Evolutionary conservation across 306 rosid genomes (phyloP), one percentile per base, ranked within the genome.

Genomic region (Pyrus bretschneideri): DNA sequence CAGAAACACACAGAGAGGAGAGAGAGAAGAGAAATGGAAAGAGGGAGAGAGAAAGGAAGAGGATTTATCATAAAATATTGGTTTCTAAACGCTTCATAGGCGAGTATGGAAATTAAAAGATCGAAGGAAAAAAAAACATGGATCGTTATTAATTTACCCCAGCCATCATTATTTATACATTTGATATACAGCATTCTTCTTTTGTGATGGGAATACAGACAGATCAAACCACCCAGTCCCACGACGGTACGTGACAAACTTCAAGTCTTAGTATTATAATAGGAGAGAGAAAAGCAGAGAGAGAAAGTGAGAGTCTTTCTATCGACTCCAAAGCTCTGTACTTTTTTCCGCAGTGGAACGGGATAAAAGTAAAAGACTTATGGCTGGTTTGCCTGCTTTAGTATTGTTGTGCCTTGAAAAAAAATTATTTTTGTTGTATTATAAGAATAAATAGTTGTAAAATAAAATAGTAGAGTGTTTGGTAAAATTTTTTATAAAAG

Each of bases 21-120:
- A 78, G 13, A 70, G 58, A 65, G 80, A 76, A 71, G 58, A 59
- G 21, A 49, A 17, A 35, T n/a, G 58, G 69, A 77, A 6, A 42
- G 4, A 27, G 64, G 29, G 33, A 45, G 46, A 78, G 18, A 69
- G 27, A 59, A 55, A 60, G 78, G 55, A 66, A 59, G 75, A 78
- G 8, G 44, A 21, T 29, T 62, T 19, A 31, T 17, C 60, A 60
- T 27, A 74, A 61, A 74, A 61, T 27, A 74, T 21, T 44, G 40
- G 70, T 62, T 29, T 61, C 25, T 12, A 14, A 66, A 66, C 49
- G 17, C 15, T 11, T 66, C 70, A 35, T 27, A 46, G 27, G 49
- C 2, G 55, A 15, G 55, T 49, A 19, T 0, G 49, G 21, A 65
- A 19, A 65, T 65, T 17, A 33, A 35, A 65, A 35, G 15, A 13